Conservation (phyloP, 768 basidiomycete genomes). For the Trametes sanguinea region DNA sequence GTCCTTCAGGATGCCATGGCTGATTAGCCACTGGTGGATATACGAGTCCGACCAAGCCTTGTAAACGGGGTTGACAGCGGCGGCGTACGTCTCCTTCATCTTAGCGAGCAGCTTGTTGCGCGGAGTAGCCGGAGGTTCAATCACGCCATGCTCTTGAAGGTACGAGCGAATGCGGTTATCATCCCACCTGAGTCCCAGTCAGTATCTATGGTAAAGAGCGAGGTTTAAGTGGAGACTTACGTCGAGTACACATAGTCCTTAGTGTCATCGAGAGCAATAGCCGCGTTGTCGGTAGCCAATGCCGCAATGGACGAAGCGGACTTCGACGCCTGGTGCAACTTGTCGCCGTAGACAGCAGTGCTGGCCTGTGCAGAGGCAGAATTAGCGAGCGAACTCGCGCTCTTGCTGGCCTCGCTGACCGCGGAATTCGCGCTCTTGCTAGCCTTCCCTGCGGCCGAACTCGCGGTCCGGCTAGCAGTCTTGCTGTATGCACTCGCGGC, state of each 20-base stretch:
- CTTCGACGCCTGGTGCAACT: constrained; percentile 39
- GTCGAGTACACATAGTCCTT: constrained; percentile 89
- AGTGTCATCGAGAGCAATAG: constrained; percentile 59
- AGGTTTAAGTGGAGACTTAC: constrained; percentile 32
- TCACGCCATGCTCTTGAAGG: constrained; percentile 72
- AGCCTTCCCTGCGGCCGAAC: constrained; percentile 7
- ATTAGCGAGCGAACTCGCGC: constrained; percentile 47
- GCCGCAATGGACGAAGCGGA: constrained; percentile 40
- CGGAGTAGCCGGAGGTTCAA: constrained; percentile 60
- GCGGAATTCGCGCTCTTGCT: constrained; percentile 34
- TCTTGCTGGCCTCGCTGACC: constrained; percentile 34
- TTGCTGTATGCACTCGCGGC: constrained; percentile 58
- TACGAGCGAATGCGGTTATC: constrained; percentile 72
- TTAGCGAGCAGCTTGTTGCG: constrained; percentile 67
- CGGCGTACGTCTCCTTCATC: constrained; percentile 70
- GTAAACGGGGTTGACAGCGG: constrained; percentile 67
- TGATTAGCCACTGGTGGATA: constrained; percentile 81
- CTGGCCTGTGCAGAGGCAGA: constrained; percentile 24
- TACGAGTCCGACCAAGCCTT: constrained; percentile 86
- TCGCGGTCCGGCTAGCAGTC: constrained; percentile 29
- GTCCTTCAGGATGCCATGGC: constrained; percentile 72
- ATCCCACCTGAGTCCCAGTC: constrained; percentile 49
- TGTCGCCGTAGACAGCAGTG: constrained; percentile 44
- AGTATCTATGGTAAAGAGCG: neutral
- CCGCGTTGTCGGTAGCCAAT: constrained; percentile 55